Percentiles rank a stretch among this genome's conserved stretches.
Evolutionary conservation across 306 rosid genomes (phyloP).

Genomic region (Sindora glabra): DNA sequence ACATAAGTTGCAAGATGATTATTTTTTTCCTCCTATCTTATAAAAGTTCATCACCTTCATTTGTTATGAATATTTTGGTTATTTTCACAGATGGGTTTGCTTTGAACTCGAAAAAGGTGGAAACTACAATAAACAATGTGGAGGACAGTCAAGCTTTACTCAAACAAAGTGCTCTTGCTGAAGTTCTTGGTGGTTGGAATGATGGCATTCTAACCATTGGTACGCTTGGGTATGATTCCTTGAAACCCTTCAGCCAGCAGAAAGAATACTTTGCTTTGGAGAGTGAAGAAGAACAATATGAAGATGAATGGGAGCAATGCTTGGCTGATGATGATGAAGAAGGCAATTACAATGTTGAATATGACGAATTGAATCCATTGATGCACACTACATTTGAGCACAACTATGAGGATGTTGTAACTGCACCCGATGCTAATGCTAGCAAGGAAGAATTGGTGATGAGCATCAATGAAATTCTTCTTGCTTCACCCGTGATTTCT

Average conservation of each 20-base stretch:
- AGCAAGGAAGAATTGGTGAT: conserved; percentile 18
- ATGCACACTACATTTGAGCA: conserved; percentile 50
- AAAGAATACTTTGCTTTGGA: conserved; percentile 56
- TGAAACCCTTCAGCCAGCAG: conserved; percentile 38
- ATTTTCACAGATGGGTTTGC: conserved; percentile 46
- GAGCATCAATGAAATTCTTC: conserved; percentile 28
- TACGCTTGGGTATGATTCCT: conserved; percentile 72
- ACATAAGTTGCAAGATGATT: too few relatives aligned
- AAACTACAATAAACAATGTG: conserved; percentile 26
- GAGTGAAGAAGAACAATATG: conserved; percentile 33
- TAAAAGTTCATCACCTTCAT: background rate
- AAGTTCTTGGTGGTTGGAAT: conserved; percentile 69
- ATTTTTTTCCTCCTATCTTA: too few relatives aligned
- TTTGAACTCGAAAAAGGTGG: conserved; percentile 43
- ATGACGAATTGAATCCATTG: conserved; percentile 84
- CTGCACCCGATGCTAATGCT: conserved; percentile 22
- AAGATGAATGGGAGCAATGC: conserved; percentile 20
- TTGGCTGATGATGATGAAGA: conserved; percentile 21
- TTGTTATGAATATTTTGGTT: background rate
- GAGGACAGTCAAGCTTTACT: conserved; percentile 65
- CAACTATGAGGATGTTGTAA: conserved; percentile 36
- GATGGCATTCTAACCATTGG: conserved; percentile 90
- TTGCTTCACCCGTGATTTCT: conserved; percentile 20
- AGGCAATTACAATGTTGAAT: conserved; percentile 28
- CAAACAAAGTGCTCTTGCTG: conserved; percentile 51